Evolutionary conservation across 129 eudicot genomes (phyloP).

Genomic region (Gnaphalium uliginosum): DNA sequence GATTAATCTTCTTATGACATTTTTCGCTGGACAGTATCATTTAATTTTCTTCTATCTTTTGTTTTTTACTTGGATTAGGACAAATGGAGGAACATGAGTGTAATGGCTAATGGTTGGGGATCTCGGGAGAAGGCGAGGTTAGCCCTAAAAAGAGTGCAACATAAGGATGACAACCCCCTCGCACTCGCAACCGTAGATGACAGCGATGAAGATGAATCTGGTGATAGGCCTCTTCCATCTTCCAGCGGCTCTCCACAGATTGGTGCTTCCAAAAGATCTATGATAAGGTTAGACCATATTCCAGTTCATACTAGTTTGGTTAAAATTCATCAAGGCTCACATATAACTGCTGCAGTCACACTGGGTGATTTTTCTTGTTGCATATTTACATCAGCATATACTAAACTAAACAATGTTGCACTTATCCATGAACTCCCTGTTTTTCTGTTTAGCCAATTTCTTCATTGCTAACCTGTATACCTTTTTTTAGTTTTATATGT

Average conservation of each 20-base stretch:
- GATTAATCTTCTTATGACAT: background rate
- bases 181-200: constrained; percentile 39
- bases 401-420: background rate
- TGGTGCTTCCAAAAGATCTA: constrained; percentile 80
- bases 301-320: background rate
- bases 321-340: background rate
- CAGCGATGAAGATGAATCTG: constrained; percentile 80
- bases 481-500: background rate
- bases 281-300: constrained; percentile 60
- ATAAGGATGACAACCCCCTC: constrained; percentile 60
- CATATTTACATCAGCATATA: background rate
- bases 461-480: background rate
- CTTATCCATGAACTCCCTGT: background rate
- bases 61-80: constrained; percentile 47
- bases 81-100: constrained; percentile 99
- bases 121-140: constrained; percentile 86
- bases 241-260: constrained; percentile 71
- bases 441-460: background rate
- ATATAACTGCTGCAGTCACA: background rate
- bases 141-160: constrained; percentile 71
- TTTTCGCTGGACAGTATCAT: background rate
- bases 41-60: background rate
- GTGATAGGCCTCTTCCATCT: constrained; percentile 59
- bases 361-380: background rate
- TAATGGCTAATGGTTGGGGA: constrained; percentile 95